Evolutionary conservation across 1,284 basidiomycete genomes (phyloP).

Genomic region (Cystobasidium sp.): DNA sequence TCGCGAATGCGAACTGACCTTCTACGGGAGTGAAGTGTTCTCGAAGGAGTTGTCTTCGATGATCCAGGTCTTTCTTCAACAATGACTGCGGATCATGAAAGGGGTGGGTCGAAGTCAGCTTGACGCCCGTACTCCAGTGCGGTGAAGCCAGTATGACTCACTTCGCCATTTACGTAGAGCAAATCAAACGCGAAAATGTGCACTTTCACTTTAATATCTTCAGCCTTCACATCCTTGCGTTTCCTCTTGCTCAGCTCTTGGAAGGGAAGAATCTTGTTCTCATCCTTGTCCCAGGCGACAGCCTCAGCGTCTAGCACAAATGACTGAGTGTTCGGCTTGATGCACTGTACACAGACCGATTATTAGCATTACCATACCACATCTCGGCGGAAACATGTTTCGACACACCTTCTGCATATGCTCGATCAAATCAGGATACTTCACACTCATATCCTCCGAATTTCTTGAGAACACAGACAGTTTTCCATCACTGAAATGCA

Average conservation of each 20-base stretch:
- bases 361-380: background rate
- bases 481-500: constrained; percentile 79
- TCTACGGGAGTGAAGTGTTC: constrained; percentile 81
- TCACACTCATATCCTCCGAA: constrained; percentile 99
- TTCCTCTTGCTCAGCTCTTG: constrained; percentile 94
- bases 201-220: constrained; percentile 94
- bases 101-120: background rate
- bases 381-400: background rate
- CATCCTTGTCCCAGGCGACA: constrained; percentile 85
- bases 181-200: constrained; percentile 96
- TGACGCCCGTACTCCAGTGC: background rate
- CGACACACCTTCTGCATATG: constrained; percentile 77
- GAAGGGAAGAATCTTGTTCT: constrained; percentile 85
- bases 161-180: constrained; percentile 91
- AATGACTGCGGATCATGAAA: constrained; percentile 49
- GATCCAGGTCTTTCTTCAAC: constrained; percentile 66
- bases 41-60: constrained; percentile 75
- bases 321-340: constrained; percentile 76
- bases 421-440: constrained; percentile 95
- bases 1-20: constrained; percentile 92
- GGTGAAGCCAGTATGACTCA: constrained; percentile 57
- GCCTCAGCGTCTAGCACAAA: constrained; percentile 97
- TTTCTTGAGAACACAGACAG: constrained; percentile 93
- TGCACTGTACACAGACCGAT: constrained; percentile 64
- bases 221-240: constrained; percentile 94